phyloP scores from a whole-genome alignment of 2,329 filamentous ascomycete species.

The Lachnellula arida region DNA sequence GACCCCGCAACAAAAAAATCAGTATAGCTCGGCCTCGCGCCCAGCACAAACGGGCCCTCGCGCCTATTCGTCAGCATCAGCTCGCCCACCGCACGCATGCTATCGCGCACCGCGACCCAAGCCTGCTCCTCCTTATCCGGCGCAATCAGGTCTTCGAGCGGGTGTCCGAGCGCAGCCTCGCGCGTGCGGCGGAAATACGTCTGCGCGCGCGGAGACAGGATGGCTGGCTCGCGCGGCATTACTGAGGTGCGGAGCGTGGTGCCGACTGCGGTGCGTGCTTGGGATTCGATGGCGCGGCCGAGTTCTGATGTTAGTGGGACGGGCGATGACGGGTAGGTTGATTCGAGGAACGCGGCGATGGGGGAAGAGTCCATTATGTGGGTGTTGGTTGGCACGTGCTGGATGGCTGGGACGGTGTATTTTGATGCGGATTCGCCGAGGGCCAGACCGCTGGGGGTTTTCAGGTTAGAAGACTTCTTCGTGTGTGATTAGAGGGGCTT shows the following conservation, averaged over 20 bases:
- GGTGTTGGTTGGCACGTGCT: constrained; percentile 36
- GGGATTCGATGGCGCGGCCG: constrained; percentile 32
- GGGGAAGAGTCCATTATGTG: constrained; percentile 38
- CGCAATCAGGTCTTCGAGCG: constrained; percentile 34
- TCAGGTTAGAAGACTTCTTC: constrained; percentile 5
- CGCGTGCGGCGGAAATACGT: constrained; percentile 38
- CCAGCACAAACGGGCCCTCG: constrained; percentile 38
- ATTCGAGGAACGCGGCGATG: constrained; percentile 39
- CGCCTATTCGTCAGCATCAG: constrained; percentile 33
- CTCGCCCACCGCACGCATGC: constrained; percentile 29
- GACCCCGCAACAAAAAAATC: constrained; percentile 39
- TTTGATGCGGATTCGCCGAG: constrained; percentile 23
- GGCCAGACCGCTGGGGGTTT: constrained; percentile 23
- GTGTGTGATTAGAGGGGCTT: background rate
- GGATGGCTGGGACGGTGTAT: constrained; percentile 40
- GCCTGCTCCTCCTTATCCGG: constrained; percentile 26
- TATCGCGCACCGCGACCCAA: constrained; percentile 28
- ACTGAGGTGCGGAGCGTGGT: constrained; percentile 30
- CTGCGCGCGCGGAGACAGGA: constrained; percentile 35
- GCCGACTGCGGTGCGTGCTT: constrained; percentile 30
- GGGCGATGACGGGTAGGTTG: constrained; percentile 35
- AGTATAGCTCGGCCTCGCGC: constrained; percentile 32
- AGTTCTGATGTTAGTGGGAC: constrained; percentile 35
- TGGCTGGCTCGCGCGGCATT: constrained; percentile 35
- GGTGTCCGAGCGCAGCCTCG: constrained; percentile 33